These are phyloP conservation scores for Candida maesae DNA, from an alignment of 805 yeast genomes.

Conservation along the genomic window DNA sequence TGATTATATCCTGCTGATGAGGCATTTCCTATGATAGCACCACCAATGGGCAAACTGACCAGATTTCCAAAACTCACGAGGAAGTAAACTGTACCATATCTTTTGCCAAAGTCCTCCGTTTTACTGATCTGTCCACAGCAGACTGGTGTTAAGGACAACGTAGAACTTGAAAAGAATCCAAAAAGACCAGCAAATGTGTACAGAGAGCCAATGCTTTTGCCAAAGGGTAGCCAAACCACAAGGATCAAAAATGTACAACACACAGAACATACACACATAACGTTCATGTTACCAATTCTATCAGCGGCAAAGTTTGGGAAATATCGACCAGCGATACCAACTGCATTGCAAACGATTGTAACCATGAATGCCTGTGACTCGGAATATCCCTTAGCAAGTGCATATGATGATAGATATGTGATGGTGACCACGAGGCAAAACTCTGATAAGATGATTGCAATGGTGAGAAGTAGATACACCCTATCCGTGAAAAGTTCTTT, in stretches of 20 bases:
- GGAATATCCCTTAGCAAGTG: conserved; percentile 41
- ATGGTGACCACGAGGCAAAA: conserved; percentile 37
- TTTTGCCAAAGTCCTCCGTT: conserved; percentile 60
- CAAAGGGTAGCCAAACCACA: conserved; percentile 67
- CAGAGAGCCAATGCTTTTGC: conserved; percentile 37
- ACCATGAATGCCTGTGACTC: conserved; percentile 39
- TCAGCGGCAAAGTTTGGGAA: conserved; percentile 41
- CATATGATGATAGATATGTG: conserved; percentile 50
- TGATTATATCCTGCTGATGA: conserved; percentile 35
- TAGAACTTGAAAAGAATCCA: conserved; percentile 60
- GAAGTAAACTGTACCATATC: conserved; percentile 65
- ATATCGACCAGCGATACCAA: conserved; percentile 42
- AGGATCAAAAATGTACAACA: conserved; percentile 46
- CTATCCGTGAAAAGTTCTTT: conserved; percentile 15
- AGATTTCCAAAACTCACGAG: conserved; percentile 42
- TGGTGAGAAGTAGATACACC: conserved; percentile 43
- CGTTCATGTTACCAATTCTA: conserved; percentile 36
- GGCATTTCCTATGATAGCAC: conserved; percentile 41
- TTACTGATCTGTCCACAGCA: conserved; percentile 66
- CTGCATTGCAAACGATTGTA: conserved; percentile 39
- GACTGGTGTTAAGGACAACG: conserved; percentile 62
- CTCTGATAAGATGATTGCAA: conserved; percentile 13
- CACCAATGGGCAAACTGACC: conserved; percentile 47
- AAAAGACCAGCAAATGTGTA: conserved; percentile 50
- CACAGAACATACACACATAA: conserved; percentile 33